Conservation (phyloP, 805 yeast species). For the Pachysolen tannophilus region DNA sequence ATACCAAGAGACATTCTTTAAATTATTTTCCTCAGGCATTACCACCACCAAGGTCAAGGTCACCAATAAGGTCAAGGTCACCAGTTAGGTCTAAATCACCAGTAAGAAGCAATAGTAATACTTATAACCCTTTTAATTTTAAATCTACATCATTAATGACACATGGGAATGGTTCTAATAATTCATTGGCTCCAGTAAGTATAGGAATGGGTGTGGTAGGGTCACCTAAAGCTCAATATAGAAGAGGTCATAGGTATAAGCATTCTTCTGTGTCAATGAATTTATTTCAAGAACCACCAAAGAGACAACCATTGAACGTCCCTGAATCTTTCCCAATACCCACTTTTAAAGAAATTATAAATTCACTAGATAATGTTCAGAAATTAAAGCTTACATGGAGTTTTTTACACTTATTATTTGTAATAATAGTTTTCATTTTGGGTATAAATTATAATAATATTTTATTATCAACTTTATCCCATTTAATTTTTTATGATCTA, state of each 20-base stretch:
- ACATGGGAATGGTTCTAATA: conserved; percentile 18
- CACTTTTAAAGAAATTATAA: conserved; percentile 50
- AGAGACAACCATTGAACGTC: conserved; percentile 50
- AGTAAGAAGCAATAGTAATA: conserved; percentile 20
- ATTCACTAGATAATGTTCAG: conserved; percentile 53
- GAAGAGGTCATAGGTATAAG: conserved; percentile 93
- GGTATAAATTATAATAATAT: conserved; percentile 53
- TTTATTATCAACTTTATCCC: conserved; percentile 72
- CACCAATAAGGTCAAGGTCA: conserved; percentile 19
- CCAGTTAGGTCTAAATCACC: conserved; percentile 20
- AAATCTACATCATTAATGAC: conserved; percentile 40
- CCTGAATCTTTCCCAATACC: conserved; percentile 73
- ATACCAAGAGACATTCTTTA: conserved; percentile 2
- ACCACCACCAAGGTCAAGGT: conserved; percentile 11
- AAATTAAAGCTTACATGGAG: conserved; percentile 54
- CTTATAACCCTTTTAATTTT: conserved; percentile 54
- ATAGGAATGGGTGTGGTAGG: conserved; percentile 7
- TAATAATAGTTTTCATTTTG: conserved; percentile 47
- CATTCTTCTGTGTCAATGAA: conserved; percentile 96
- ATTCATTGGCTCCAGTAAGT: conserved; percentile 3
- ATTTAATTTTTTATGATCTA: conserved; percentile 80
- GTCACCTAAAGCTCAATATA: conserved; percentile 50
- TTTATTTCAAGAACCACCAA: conserved; percentile 87
- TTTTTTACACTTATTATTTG: conserved; percentile 42
- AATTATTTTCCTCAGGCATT: conserved; percentile 8